Conservation (phyloP, 2,329 filamentous ascomycete genomes). For the Fusarium acutatum region DNA sequence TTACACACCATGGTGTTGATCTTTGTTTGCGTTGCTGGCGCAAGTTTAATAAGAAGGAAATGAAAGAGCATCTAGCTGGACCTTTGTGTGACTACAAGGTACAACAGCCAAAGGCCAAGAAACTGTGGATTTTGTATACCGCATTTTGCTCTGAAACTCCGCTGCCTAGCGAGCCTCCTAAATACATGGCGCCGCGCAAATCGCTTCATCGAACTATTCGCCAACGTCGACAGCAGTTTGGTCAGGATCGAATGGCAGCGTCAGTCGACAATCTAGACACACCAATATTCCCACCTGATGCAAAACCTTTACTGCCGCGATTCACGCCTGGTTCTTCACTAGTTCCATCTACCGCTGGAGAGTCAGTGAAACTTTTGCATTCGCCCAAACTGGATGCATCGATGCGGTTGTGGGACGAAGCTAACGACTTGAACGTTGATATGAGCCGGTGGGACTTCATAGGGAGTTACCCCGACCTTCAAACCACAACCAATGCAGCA, state of each 20-base stretch:
- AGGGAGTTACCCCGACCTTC: no score
- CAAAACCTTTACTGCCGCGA: no score
- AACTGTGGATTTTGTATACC: not conserved
- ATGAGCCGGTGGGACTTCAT: no score
- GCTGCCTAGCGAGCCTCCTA: not conserved
- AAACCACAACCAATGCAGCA: no score
- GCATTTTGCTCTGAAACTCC: not conserved
- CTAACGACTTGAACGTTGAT: no score
- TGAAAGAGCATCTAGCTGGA: not conserved
- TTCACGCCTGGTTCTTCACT: not conserved
- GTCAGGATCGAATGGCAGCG: not conserved
- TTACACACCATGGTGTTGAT: rapidly evolving
- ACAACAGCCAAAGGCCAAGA: not conserved
- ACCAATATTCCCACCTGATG: not conserved
- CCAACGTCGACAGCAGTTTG: not conserved
- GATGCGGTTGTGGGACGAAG: no score
- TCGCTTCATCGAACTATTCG: not conserved
- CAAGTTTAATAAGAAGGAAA: not conserved
- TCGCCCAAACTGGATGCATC: no score
- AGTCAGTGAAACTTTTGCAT: not conserved
- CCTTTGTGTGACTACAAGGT: not conserved
- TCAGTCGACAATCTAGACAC: not conserved
- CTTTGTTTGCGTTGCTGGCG: not conserved
- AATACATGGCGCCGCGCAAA: rapidly evolving
- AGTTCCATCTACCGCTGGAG: not conserved